These are phyloP conservation scores for sorghum (Sorghum bicolor) DNA, from an alignment of 176 grass and related monocot species.

Conservation along the genomic window Sorghum_bicolor_NCBIv3 NC_012872.2:59395001-59395500, in stretches of 20 bases:
- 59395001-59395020: background rate
- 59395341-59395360: background rate
- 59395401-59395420: background rate
- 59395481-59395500: slow-evolving; percentile 6
- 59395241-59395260: background rate
- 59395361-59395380: background rate
- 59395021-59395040: background rate
- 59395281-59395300: background rate
- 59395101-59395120: background rate
- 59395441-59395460: slow-evolving; percentile 53
- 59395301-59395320: background rate
- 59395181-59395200: background rate
- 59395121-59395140: background rate
- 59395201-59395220: background rate
- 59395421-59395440: background rate
- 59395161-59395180: background rate
- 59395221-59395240: background rate
- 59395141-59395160: background rate
- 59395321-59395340: background rate
- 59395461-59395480: slow-evolving; percentile 35
- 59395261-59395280: background rate
- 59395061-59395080: background rate
- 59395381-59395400: background rate
- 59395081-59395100: background rate
- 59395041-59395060: background rate